phyloP scores from a whole-genome alignment of 148 eudicot genomes.

The Fagopyrum tataricum region DNA sequence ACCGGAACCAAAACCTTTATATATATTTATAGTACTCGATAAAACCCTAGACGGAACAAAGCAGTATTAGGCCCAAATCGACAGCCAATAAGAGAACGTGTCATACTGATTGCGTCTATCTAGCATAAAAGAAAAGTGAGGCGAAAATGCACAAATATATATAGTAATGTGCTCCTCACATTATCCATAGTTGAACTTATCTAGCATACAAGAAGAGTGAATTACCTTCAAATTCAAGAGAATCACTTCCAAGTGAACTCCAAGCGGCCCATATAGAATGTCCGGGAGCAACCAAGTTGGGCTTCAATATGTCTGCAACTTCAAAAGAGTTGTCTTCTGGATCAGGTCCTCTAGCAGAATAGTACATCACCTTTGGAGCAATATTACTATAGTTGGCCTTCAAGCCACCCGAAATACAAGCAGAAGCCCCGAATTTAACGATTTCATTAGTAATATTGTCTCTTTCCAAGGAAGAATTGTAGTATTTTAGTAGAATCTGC shows the following conservation, averaged over 20 bases:
- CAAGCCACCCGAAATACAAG: slow-evolving; percentile 77
- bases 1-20: too few relatives aligned
- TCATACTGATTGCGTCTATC: too few relatives aligned
- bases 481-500: slow-evolving; percentile 80
- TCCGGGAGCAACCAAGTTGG: slow-evolving; percentile 95
- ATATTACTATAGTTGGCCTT: slow-evolving; percentile 54
- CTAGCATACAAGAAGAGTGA: background rate
- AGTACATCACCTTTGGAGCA: slow-evolving; percentile 93
- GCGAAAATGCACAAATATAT: too few relatives aligned
- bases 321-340: slow-evolving; percentile 78
- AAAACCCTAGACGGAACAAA: too few relatives aligned
- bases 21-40: too few relatives aligned
- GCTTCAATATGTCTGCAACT: slow-evolving; percentile 84
- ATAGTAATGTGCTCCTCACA: too few relatives aligned
- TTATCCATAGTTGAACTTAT: too few relatives aligned
- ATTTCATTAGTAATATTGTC: slow-evolving; percentile 50
- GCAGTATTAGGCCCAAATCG: too few relatives aligned
- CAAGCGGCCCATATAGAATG: slow-evolving; percentile 95
- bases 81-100: too few relatives aligned
- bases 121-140: too few relatives aligned
- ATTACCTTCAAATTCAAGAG: slow-evolving; percentile 79
- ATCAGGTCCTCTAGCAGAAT: slow-evolving; percentile 98
- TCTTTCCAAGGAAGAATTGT: slow-evolving; percentile 72
- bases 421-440: slow-evolving; percentile 75
- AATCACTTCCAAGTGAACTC: slow-evolving; percentile 89